Evolutionary conservation across 495 filamentous ascomycete genomes (phyloP), one percentile per base, ranked within the genome.

Genomic region (Penicillium canescens): DNA sequence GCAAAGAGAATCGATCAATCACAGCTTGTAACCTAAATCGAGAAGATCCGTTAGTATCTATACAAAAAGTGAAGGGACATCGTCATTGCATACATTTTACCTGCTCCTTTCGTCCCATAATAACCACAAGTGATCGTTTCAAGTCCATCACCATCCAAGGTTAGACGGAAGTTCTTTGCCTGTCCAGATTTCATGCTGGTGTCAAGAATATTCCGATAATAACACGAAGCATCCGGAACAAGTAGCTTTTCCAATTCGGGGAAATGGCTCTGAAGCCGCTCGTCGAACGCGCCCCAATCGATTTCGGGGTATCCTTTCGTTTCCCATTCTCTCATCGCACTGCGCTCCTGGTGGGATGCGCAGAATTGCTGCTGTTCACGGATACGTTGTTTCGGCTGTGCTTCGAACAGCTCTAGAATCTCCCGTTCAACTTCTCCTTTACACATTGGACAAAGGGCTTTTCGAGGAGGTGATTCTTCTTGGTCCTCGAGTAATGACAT

Each of bases 31-130:
- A 60, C 73, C 81, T 84, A 50, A 11, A 11, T 20, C 35, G 39
- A 14, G 23, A 37, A 50, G 4, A 59, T 16, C 13, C 1, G n/a
- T 54, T 46, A 57, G 46, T n/a, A 42, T 36, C 7, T n/a, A 37
- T 41, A 21, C 8, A 38, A 7, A 11, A 44, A 26, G 18, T 21
- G 9, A 47, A 2, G 16, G 20, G 10, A 31, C 28, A 9, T 7
- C 6, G 38, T 23, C 34, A 42, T 18, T 50, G 35, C 39, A 36
- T 71, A 86, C 82, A 90, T 81, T 47, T 80, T 80, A 20, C 79
- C 78, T 16, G 89, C 76, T 1, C 94, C 94, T 46, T 87, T 79
- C 2, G 86, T 80, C 1, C 94, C 94, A 67, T 97, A 98, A 65
- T 98, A 98, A 0, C 94, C 94, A 24, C 86, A 85, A 3, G 72